Evolutionary conservation across 306 rosid species (phyloP).

Genomic region (Datisca glomerata): DNA sequence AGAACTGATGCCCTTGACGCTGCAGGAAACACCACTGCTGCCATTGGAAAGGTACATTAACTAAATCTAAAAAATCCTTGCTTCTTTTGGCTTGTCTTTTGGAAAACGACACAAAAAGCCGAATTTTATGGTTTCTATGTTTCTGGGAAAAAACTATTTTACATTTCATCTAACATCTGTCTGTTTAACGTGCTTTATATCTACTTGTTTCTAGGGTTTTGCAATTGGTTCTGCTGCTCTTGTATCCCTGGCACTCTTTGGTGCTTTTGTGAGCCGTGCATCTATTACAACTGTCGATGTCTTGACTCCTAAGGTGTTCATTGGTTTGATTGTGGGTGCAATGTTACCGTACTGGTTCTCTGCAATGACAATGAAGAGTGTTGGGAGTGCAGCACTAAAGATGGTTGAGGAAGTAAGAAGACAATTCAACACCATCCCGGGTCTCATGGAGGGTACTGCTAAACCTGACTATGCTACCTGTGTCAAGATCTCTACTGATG

Average conservation of each 20-base stretch:
- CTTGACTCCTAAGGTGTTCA: conserved; percentile 83
- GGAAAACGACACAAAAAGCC: background rate
- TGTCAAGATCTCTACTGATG: conserved; percentile 90
- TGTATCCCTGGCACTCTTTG: conserved; percentile 94
- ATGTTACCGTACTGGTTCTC: conserved; percentile 99
- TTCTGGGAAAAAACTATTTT: too few species aligned
- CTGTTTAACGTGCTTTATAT: too few species aligned
- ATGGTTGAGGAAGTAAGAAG: conserved; percentile 99
- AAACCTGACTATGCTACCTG: conserved; percentile 93
- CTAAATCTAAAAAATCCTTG: too few species aligned
- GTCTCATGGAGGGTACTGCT: conserved; percentile 87
- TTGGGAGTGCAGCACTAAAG: conserved; percentile 91
- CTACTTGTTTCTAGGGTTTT: conserved; percentile 55
- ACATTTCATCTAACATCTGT: too few species aligned
- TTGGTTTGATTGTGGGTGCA: conserved; percentile 79
- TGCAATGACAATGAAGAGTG: conserved; percentile 99
- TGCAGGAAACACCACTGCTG: conserved; percentile 98
- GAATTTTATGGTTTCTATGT: background rate
- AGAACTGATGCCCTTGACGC: conserved; percentile 98
- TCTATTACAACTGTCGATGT: conserved; percentile 60
- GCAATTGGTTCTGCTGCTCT: conserved; percentile 97
- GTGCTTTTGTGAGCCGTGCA: conserved; percentile 96
- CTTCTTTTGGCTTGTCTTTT: background rate
- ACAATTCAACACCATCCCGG: conserved; percentile 85
- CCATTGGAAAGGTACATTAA: conserved; percentile 97